Evolutionary conservation across 371 early-diverging fungal species (phyloP).

Genomic region (Rhizopus delemar): DNA sequence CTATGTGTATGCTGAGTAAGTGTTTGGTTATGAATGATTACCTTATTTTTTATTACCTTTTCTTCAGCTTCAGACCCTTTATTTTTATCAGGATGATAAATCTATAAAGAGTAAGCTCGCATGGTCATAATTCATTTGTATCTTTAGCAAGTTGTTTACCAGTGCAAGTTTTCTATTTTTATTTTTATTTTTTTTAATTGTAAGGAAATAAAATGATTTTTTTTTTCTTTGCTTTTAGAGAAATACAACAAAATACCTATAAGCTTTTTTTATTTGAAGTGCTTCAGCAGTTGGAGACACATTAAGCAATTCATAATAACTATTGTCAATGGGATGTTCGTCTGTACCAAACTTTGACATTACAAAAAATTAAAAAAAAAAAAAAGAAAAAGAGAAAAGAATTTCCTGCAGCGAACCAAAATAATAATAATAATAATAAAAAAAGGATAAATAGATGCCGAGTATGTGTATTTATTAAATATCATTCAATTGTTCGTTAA

Average conservation of each 20-base stretch:
- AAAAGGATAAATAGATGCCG: background rate
- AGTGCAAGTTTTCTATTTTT: slow-evolving; percentile 45
- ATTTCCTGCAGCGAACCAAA: background rate
- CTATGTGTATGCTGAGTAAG: slow-evolving; percentile 23
- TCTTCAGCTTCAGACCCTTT: slow-evolving; percentile 84
- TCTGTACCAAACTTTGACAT: slow-evolving; percentile 61
- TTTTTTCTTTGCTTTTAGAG: slow-evolving; percentile 5
- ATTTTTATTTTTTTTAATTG: background rate
- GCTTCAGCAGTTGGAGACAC: slow-evolving; percentile 80
- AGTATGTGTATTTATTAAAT: slow-evolving; percentile 47
- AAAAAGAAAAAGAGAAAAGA: background rate
- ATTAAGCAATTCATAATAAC: slow-evolving; percentile 88
- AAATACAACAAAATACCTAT: slow-evolving; percentile 56
- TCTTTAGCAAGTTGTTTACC: slow-evolving; percentile 23
- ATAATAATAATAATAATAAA: slow-evolving; percentile 6
- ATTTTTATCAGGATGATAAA: slow-evolving; percentile 97
- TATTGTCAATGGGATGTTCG: slow-evolving; percentile 74
- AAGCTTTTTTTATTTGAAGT: slow-evolving; percentile 92
- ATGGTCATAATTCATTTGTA: slow-evolving; percentile 1
- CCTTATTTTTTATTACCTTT: slow-evolving; percentile 52
- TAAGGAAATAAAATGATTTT: slow-evolving; percentile 18
- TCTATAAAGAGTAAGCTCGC: slow-evolving; percentile 26
- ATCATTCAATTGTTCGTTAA: slow-evolving; percentile 67
- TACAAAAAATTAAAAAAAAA: background rate
- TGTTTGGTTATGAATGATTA: background rate